Conservation (phyloP, 2,329 filamentous ascomycete species). For the Fusarium sp. region DNA sequence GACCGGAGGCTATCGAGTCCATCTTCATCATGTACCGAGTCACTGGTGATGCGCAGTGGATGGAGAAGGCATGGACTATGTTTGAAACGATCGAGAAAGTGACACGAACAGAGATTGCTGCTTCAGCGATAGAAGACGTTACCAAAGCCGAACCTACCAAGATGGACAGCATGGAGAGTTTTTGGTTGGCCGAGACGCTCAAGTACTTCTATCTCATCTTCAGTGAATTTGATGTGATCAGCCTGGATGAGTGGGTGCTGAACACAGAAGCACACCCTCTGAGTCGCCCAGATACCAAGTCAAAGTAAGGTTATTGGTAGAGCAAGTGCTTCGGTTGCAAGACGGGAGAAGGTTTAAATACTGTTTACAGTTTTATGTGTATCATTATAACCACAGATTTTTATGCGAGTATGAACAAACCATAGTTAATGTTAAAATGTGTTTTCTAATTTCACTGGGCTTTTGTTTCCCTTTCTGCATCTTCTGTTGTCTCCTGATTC, state of each 20-base stretch:
- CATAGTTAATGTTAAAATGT: neutral
- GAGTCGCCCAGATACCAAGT: slow-evolving; percentile 41
- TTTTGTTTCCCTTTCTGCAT: neutral
- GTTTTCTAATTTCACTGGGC: neutral
- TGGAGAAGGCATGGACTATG: slow-evolving; percentile 81
- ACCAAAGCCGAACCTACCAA: slow-evolving; percentile 50
- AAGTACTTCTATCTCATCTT: slow-evolving; percentile 78
- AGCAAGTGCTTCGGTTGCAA: slow-evolving; percentile 2
- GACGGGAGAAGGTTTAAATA: slow-evolving; percentile 8
- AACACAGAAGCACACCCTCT: slow-evolving; percentile 70
- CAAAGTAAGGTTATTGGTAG: slow-evolving; percentile 26
- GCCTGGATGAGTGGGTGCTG: slow-evolving; percentile 73
- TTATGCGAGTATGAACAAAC: slow-evolving; percentile 18
- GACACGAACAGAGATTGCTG: slow-evolving; percentile 72
- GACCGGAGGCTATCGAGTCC: slow-evolving; percentile 83
- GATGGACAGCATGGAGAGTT: slow-evolving; percentile 79
- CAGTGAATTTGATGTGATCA: slow-evolving; percentile 68
- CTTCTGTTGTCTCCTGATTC: too few species aligned
- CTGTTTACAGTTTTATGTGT: slow-evolving; percentile 18
- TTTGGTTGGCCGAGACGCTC: slow-evolving; percentile 78
- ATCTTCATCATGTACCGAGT: slow-evolving; percentile 84
- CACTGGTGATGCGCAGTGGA: slow-evolving; percentile 75
- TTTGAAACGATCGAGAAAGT: slow-evolving; percentile 73
- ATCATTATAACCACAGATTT: slow-evolving; percentile 11
- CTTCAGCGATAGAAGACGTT: slow-evolving; percentile 76